A percentile compares a stretch with the other conserved stretches of the same genome.
Evolutionary conservation across 2,329 filamentous ascomycete genomes (phyloP).

Genomic region (Aspergillus persii): DNA sequence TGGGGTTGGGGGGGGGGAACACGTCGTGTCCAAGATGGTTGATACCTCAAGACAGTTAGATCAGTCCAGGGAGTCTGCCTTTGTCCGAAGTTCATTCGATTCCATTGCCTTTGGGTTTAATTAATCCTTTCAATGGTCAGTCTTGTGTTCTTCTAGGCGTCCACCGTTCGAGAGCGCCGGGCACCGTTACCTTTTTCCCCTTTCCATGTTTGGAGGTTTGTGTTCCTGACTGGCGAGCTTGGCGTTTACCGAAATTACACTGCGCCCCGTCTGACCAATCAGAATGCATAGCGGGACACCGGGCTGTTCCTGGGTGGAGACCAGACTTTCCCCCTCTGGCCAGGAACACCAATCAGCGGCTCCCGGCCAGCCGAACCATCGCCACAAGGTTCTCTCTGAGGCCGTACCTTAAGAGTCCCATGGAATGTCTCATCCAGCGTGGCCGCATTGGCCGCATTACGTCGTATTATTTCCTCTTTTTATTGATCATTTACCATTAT

Average conservation of each 20-base stretch:
- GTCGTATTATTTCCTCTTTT: constrained; percentile 6
- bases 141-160: no score
- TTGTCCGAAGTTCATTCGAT: no score
- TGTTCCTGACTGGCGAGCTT: constrained; percentile 27
- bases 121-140: no score
- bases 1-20: constrained; percentile 3
- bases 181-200: constrained; percentile 1
- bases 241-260: constrained; percentile 26
- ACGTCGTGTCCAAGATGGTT: constrained; percentile 5
- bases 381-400: constrained; percentile 9
- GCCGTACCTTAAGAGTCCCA: background rate
- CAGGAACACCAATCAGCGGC: constrained; percentile 34
- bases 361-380: constrained; percentile 12
- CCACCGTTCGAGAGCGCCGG: background rate
- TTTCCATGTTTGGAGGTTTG: constrained; percentile 21
- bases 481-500: no score
- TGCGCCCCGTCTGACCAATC: constrained; percentile 23
- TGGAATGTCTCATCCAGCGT: constrained; percentile 14
- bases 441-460: background rate
- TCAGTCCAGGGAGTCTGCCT: background rate
- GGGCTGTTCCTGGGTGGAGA: constrained; percentile 3
- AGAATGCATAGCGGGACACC: constrained; percentile 8
- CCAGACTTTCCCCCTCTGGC: constrained; percentile 12
- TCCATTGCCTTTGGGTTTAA: background rate
- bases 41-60: background rate